Conservation (phyloP, 768 basidiomycete species). For the Xanthoconium purpureum region DNA sequence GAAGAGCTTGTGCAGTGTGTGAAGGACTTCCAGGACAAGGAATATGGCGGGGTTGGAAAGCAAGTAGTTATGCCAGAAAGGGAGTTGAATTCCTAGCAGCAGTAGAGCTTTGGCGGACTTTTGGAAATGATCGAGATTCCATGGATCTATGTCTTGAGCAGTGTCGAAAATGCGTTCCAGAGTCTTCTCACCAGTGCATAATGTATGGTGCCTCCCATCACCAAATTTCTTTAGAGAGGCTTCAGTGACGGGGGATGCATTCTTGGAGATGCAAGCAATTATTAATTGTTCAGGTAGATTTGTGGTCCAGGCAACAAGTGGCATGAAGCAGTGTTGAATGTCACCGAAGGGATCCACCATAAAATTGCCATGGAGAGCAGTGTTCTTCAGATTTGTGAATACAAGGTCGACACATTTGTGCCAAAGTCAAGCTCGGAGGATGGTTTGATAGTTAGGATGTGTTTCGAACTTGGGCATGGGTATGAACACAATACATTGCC, state of each 20-base stretch:
- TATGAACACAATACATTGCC: too few species aligned
- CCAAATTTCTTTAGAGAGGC: background rate
- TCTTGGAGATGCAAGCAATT: constrained; percentile 11
- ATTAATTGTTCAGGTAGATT: constrained; percentile 14
- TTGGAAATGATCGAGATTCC: constrained; percentile 7
- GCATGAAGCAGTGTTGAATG: background rate
- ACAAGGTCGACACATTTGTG: too few species aligned
- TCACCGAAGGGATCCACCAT: background rate
- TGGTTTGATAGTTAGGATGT: too few species aligned
- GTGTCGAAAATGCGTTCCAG: background rate
- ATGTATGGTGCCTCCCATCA: too few species aligned
- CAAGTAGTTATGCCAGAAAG: constrained; percentile 39
- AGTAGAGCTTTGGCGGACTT: constrained; percentile 11
- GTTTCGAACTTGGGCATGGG: too few species aligned
- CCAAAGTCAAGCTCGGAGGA: too few species aligned
- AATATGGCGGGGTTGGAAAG: constrained; percentile 32
- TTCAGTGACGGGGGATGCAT: constrained; percentile 9
- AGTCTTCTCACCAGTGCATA: background rate
- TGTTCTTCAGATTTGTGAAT: too few species aligned
- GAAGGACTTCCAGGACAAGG: constrained; percentile 33
- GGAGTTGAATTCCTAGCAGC: constrained; percentile 17
- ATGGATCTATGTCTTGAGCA: constrained; percentile 13
- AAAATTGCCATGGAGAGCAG: too few species aligned
- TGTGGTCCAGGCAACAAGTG: background rate
- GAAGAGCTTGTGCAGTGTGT: too few species aligned